Percentiles rank a stretch among this genome's conserved stretches.
phyloP scores from a whole-genome alignment of 2,329 filamentous ascomycete species.

The Trichoderma lentiforme region DNA sequence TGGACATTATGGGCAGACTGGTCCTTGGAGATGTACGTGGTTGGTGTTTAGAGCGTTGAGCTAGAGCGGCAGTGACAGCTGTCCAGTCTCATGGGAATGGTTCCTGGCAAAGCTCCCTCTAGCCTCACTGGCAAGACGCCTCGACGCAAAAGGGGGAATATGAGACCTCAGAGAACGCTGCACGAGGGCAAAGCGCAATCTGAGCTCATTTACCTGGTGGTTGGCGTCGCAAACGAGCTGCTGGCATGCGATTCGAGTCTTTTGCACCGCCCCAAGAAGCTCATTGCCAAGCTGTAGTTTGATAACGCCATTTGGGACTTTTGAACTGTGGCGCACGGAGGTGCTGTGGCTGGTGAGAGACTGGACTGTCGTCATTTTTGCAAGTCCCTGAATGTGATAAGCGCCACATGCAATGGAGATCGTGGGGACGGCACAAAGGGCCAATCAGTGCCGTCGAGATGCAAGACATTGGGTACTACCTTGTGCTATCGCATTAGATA shows the following conservation, averaged over 20 bases:
- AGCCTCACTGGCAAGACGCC: not conserved
- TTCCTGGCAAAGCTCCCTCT: not conserved
- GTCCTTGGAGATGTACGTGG: not conserved
- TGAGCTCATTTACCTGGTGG: not conserved
- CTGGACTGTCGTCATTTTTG: not conserved
- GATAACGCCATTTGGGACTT: not conserved
- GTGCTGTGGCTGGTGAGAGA: not conserved
- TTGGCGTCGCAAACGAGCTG: not conserved
- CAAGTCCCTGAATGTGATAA: not conserved
- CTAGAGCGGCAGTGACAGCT: not conserved
- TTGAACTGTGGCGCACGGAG: not conserved
- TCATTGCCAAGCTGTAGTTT: not conserved
- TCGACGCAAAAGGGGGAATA: not conserved
- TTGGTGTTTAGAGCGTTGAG: not conserved
- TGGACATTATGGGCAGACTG: not conserved
- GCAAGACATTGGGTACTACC: constrained; percentile 5
- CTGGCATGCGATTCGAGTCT: not conserved
- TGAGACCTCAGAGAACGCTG: not conserved
- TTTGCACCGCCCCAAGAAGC: not conserved
- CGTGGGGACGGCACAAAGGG: not conserved
- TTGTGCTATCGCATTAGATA: not conserved
- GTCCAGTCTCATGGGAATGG: not conserved
- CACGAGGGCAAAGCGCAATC: not conserved
- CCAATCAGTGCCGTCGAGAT: constrained; percentile 11
- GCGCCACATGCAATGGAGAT: constrained; percentile 17